These are phyloP conservation scores for Aspergillus tubingensis DNA, from an alignment of 2,329 filamentous ascomycete genomes.

Conservation along the genomic window DNA sequence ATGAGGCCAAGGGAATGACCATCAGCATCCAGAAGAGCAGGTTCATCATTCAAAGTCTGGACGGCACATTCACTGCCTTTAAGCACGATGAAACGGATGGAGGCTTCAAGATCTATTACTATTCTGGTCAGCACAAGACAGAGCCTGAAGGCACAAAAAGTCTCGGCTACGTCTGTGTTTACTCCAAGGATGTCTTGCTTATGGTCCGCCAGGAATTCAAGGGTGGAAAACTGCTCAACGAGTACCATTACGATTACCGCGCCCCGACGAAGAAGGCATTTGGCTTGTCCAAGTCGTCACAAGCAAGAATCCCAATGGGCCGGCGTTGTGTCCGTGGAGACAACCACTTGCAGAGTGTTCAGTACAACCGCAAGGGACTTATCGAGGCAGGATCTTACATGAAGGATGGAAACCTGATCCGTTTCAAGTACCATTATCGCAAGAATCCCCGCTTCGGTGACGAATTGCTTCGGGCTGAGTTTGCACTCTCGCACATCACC, in stretches of 20 bases:
- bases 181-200: slow-evolving; percentile 51
- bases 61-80: slow-evolving; percentile 54
- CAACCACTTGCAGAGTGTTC: slow-evolving; percentile 49
- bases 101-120: slow-evolving; percentile 45
- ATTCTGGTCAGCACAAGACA: slow-evolving; percentile 43
- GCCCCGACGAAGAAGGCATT: slow-evolving; percentile 27
- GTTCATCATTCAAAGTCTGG: slow-evolving; percentile 50
- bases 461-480: slow-evolving; percentile 59
- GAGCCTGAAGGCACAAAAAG: slow-evolving; percentile 48
- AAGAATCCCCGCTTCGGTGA: slow-evolving; percentile 57
- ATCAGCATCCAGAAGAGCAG: slow-evolving; percentile 51
- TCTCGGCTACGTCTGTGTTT: slow-evolving; percentile 51
- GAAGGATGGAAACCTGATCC: slow-evolving; percentile 53
- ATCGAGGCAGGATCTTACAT: slow-evolving; percentile 57
- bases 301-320: slow-evolving; percentile 45
- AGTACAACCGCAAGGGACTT: slow-evolving; percentile 57
- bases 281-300: slow-evolving; percentile 28
- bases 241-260: slow-evolving; percentile 53
- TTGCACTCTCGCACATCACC: slow-evolving; percentile 55
- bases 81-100: slow-evolving; percentile 42
- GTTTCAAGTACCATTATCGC: slow-evolving; percentile 58
- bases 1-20: slow-evolving; percentile 53
- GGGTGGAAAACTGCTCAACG: slow-evolving; percentile 45
- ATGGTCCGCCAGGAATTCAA: slow-evolving; percentile 49
- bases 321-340: slow-evolving; percentile 52